Evolutionary conservation across 2,329 filamentous ascomycete species (phyloP), one percentile per base, ranked within the genome.

Genomic region (Cytospora schulzeri): DNA sequence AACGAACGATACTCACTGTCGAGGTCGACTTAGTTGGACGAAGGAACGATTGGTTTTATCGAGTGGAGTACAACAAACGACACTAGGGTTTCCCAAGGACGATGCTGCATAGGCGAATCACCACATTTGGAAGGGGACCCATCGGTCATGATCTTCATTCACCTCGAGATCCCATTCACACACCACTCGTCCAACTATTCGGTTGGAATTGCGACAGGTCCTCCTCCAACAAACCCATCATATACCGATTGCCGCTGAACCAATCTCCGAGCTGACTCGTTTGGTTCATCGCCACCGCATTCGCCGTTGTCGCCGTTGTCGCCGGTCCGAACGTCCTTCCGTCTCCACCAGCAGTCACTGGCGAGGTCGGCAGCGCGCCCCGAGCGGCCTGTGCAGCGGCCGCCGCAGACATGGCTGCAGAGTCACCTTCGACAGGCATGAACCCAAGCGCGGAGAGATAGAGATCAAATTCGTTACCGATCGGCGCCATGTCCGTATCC

Each of bases 381-480:
- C n/a, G 26, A n/a, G 52, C 59, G 60, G 14, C 64, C 31, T 31
- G 24, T 54, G 55, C 51, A 8, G 53, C 52, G 33, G 63, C 54
- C 9, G 64, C 26, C 11, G 48, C 56, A 24, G 41, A 61, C 6
- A 67, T 66, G 8, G 69, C 63, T n/a, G 62, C 59, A 17, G 50
- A 19, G 38, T 62, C 59, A 22, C 64, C 68, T 68, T 71, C 41
- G 68, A 70, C 71, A 60, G 83, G 83, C 67, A 87, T 85, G 65
- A 90, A 80, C 0, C 88, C 88, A 19, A 90, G 78, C 26, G 87
- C 86, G 69, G 80, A 85, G 1, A 90, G 78, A 69, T 89, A 90
- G 64, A 85, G 83, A 68, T 90, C 86, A 66, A 90, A 88, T 69
- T 87, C 84, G 64, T 85, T 80, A 1, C 83, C 83, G 3, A 86